Evolutionary conservation across 2,329 filamentous ascomycete genomes (phyloP), one percentile per base, ranked within the genome.

Genomic region (Meredithiella fracta): DNA sequence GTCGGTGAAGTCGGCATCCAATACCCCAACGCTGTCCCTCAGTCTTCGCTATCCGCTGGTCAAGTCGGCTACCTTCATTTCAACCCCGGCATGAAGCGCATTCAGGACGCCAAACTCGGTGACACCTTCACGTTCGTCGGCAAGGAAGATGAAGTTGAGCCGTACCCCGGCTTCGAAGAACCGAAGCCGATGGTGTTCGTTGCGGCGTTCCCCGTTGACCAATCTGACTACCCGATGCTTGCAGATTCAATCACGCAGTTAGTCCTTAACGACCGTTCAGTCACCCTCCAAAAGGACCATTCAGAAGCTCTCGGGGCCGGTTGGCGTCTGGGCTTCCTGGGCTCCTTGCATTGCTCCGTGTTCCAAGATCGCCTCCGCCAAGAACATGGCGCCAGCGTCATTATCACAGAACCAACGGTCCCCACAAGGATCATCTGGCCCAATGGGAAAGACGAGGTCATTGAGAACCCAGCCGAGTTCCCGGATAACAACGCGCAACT

Each of bases 151-250:
- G 64, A 76, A 0, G 89, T 98, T 1, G 76, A 90, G 66, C 82
- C 86, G 11, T 83, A 90, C 55, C 88, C 89, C 0, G 92, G 91
- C 1, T 98, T 98, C 59, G 91, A 95, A 65, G 92, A 98, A 67
- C 91, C 92, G 1, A 94, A 98, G 67, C 85, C 90, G 4, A 98
- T 98, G 92, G 92, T 98, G 3, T 98, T 98, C 62, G 92, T 98
- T 3, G 90, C 91, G 0, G 92, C 92, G 0, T 98, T 95, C 63
- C 92, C 92, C 0, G 89, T 90, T 0, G 90, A 98, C 64, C 89
- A 94, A 62, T 75, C 82, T 62, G 87, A 95, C 67, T 91, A 94
- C 65, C 78, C 79, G 47, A 85, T 89, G 64, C 73, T 98, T 3
- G 87, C 94, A 60, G 91, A 97, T 67, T 95, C 89, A 67, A 96